Percentiles rank a stretch among this genome's conserved stretches.
These are phyloP conservation scores for Adansonia rubrostipa DNA, from an alignment of 441 rosid species.

Conservation along the genomic window DNA sequence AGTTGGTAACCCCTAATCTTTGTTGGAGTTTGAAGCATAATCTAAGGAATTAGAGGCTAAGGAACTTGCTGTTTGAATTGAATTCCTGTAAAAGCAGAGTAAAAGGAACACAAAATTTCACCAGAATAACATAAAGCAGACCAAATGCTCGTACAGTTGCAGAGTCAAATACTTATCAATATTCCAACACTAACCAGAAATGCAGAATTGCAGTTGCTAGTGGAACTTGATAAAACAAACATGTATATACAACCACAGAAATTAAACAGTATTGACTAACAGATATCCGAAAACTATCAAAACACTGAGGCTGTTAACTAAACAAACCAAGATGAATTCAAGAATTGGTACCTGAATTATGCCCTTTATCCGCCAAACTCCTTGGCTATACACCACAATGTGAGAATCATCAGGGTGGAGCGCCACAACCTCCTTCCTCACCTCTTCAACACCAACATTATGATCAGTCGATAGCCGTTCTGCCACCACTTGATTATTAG, in stretches of 20 bases:
- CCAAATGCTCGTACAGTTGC: slow-evolving; percentile 1
- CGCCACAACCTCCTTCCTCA: slow-evolving; percentile 68
- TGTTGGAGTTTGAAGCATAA: neutral
- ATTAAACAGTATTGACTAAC: neutral
- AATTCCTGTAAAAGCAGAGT: neutral
- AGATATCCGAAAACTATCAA: neutral
- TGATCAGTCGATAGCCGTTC: slow-evolving; percentile 67
- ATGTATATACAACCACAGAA: neutral
- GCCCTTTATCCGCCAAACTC: slow-evolving; percentile 75
- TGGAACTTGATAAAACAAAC: neutral
- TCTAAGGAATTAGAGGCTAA: neutral
- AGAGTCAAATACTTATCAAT: slow-evolving; percentile 16
- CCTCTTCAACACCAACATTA: slow-evolving; percentile 63
- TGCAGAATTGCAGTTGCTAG: neutral
- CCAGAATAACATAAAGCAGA: neutral
- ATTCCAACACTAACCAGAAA: slow-evolving; percentile 2
- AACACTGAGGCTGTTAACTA: neutral
- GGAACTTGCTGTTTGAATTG: neutral
- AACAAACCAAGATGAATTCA: neutral
- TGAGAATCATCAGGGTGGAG: slow-evolving; percentile 74
- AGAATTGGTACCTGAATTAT: slow-evolving; percentile 56
- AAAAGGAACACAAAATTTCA: neutral
- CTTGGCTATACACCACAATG: slow-evolving; percentile 50
- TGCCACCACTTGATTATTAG: slow-evolving; percentile 41
- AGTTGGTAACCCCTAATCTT: neutral